Percentiles rank a stretch among this genome's conserved stretches.
phyloP scores from a whole-genome alignment of 306 rosid genomes.

The Trichosanthes truncata region DNA sequence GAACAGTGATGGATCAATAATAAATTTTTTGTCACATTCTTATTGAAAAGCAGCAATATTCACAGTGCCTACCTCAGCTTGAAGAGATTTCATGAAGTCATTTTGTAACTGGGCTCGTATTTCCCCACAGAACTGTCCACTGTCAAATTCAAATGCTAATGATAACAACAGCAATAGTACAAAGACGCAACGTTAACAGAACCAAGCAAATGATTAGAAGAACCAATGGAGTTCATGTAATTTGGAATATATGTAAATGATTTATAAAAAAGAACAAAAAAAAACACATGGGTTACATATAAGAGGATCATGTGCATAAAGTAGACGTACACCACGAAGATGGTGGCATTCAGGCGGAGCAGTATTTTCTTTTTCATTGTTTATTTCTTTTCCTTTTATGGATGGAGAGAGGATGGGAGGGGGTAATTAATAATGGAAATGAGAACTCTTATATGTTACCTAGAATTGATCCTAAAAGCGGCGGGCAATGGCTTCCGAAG shows the following conservation, averaged over 20 bases:
- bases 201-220: neutral
- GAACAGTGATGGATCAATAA: neutral
- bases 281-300: neutral
- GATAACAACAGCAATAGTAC: neutral
- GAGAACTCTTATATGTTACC: slow-evolving; percentile 23
- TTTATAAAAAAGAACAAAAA: neutral
- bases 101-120: slow-evolving; percentile 65
- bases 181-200: neutral
- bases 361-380: neutral
- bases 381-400: neutral
- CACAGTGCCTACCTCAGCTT: slow-evolving; percentile 44
- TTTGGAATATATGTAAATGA: neutral
- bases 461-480: slow-evolving; percentile 77
- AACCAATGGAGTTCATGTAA: neutral
- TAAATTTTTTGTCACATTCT: neutral
- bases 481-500: slow-evolving; percentile 90
- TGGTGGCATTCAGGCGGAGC: neutral
- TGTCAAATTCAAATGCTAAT: slow-evolving; percentile 23
- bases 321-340: neutral
- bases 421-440: neutral
- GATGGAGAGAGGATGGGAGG: neutral
- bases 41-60: neutral
- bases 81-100: slow-evolving; percentile 70
- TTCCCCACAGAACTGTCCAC: slow-evolving; percentile 79
- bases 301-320: neutral